Evolutionary conservation across 2,329 filamentous ascomycete genomes (phyloP), one percentile per base, ranked within the genome.

Genomic region (Diaporthe sp.): DNA sequence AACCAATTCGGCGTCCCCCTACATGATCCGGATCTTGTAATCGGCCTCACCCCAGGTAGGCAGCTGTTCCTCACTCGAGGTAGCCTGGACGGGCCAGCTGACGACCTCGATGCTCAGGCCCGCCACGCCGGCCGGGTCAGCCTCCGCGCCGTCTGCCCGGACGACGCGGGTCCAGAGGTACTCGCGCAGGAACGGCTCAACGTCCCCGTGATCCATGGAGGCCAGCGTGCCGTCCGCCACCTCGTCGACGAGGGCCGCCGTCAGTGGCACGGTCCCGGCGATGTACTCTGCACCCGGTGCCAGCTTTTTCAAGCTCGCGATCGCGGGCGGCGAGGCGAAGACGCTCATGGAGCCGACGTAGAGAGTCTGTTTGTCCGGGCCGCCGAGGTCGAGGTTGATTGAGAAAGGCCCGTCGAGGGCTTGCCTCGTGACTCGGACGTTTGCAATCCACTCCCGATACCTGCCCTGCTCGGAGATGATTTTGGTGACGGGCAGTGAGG

Each of bases 361-460:
- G 4, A 79, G 77, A 0, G 88, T 83, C 9, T 61, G 84, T 19
- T 30, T 35, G 5, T 17, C 56, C 12, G 44, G 30, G 17, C 42
- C 37, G 0, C 92, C 93, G 2, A 95, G 80, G 82, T 95, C 96
- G 74, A 96, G 84, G 79, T 92, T 90, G 27, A 96, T 85, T 0
- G 86, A 87, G 78, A 92, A 94, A 0, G 92, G 90, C 1, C 88
- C 89, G 15, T 88, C 85, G 12, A 93, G 81, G 3, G 90, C 90
- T 73, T 90, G 88, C 75, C 91, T 92, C 71, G 87, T 85, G 30
- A 92, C 89, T 22, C 86, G 84, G 58, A 96, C 87, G 78, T 93
- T 94, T 77, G 90, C 91, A 32, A 92, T 86, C 90, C 94, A 96
- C 78, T 96, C 88, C 8, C 85, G 86, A 78, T 91, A 91, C 13